These are phyloP conservation scores for Cyberlindnera petersonii DNA, from an alignment of 805 yeast species.

Conservation along the genomic window DNA sequence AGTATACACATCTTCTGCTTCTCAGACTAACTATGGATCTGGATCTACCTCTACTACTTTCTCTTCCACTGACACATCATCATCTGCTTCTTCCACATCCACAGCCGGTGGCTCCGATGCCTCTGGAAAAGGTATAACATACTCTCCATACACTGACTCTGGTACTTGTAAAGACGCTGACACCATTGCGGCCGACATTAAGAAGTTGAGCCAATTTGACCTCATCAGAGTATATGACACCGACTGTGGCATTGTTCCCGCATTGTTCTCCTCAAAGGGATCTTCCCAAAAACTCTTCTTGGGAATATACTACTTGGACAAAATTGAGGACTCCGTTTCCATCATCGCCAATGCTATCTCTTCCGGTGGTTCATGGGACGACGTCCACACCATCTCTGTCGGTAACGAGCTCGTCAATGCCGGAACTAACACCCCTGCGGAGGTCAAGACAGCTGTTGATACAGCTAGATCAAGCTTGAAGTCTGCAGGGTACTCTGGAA, in stretches of 20 bases:
- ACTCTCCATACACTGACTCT: conserved; percentile 56
- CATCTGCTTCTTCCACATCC: conserved; percentile 14
- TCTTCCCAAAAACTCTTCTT: conserved; percentile 51
- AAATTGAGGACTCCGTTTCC: conserved; percentile 38
- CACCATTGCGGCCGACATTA: conserved; percentile 46
- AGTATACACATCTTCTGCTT: conserved; percentile 1
- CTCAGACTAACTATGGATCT: conserved; percentile 1
- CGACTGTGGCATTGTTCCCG: conserved; percentile 55
- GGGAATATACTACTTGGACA: conserved; percentile 52
- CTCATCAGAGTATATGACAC: conserved; percentile 59
- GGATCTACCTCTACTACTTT: conserved; percentile 3
- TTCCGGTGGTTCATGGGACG: conserved; percentile 49
- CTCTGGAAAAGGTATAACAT: conserved; percentile 57
- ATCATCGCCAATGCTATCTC: conserved; percentile 43
- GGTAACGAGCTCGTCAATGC: conserved; percentile 64
- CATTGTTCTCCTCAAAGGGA: conserved; percentile 44
- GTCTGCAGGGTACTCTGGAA: conserved; percentile 49
- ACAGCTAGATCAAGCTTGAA: conserved; percentile 44
- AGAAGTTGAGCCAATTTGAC: conserved; percentile 40
- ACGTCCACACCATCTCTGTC: conserved; percentile 53
- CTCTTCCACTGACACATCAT: conserved; percentile 10
- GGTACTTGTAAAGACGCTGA: conserved; percentile 52
- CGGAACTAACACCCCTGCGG: conserved; percentile 43
- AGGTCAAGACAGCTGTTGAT: conserved; percentile 44
- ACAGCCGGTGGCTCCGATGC: conserved; percentile 9